A percentile compares a stretch with the other conserved stretches of the same genome.
Conservation (phyloP, 352 stramenopile species). For the Phytophthora pseudosyringae region DNA sequence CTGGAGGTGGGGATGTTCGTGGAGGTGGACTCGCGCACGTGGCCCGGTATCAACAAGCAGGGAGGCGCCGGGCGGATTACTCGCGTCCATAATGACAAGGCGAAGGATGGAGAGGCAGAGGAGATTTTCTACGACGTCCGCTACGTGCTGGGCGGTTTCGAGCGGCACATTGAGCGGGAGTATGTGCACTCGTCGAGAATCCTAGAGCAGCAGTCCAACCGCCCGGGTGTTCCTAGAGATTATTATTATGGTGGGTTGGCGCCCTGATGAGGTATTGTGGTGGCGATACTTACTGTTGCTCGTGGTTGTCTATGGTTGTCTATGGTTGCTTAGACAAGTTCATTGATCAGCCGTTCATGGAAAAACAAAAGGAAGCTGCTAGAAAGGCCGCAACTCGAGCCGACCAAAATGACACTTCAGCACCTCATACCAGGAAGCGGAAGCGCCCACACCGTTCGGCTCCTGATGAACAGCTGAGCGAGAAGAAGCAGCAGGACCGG, state of each 20-base stretch:
- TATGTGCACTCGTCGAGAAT: constrained; percentile 67
- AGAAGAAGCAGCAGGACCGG: not conserved
- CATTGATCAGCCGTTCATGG: constrained; percentile 46
- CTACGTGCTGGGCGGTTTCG: constrained; percentile 82
- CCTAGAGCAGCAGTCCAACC: constrained; percentile 45
- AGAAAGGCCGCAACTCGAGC: not conserved
- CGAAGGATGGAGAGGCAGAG: constrained; percentile 19
- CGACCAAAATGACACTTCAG: too few species aligned
- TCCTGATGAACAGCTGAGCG: not conserved
- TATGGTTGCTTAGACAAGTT: constrained; percentile 52
- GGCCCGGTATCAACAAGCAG: constrained; percentile 89
- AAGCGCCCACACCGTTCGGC: constrained; percentile 20
- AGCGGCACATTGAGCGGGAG: constrained; percentile 72
- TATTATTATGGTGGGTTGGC: constrained; percentile 68
- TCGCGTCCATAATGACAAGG: constrained; percentile 45
- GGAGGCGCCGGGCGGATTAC: constrained; percentile 71
- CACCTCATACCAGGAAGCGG: constrained; percentile 9
- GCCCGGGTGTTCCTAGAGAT: constrained; percentile 47
- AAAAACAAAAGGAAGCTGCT: constrained; percentile 29
- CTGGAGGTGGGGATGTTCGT: constrained; percentile 57
- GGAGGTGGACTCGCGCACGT: constrained; percentile 77
- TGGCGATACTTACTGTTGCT: not conserved
- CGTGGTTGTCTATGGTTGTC: constrained; percentile 2
- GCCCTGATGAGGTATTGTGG: not conserved
- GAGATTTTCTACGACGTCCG: constrained; percentile 83